phyloP scores from a whole-genome alignment of 2,329 filamentous ascomycete species.

The Aspergillus ochraceus region DNA sequence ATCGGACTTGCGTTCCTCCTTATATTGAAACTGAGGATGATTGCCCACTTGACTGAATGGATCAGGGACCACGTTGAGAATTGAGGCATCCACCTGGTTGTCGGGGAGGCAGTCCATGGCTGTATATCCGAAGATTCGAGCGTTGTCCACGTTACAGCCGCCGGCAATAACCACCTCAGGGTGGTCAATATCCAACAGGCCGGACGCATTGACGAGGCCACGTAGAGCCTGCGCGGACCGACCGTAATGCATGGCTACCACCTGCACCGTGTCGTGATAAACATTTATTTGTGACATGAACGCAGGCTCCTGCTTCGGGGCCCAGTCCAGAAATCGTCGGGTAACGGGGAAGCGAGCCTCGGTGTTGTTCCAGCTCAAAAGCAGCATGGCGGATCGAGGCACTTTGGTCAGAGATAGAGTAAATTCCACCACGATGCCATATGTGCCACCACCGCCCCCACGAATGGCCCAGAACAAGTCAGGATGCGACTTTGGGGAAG shows the following conservation, averaged over 20 bases:
- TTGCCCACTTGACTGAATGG: neutral
- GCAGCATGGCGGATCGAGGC: constrained; percentile 1
- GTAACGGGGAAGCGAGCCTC: neutral
- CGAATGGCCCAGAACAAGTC: constrained; percentile 3
- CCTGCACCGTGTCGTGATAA: neutral
- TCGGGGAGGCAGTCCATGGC: neutral
- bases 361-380: neutral
- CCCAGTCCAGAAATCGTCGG: neutral
- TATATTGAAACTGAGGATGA: neutral
- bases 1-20: neutral
- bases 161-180: neutral
- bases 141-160: neutral
- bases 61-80: neutral
- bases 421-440: neutral
- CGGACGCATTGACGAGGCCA: neutral
- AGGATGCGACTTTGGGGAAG: neutral
- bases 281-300: constrained; percentile 2
- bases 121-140: neutral
- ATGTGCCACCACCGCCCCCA: neutral
- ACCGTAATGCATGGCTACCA: neutral
- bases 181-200: neutral
- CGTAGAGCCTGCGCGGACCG: neutral
- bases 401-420: neutral
- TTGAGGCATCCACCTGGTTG: neutral
- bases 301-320: neutral